These are phyloP conservation scores for Anthracocystis walkeri DNA, from an alignment of 1,284 basidiomycete genomes.

Conservation along the genomic window DNA sequence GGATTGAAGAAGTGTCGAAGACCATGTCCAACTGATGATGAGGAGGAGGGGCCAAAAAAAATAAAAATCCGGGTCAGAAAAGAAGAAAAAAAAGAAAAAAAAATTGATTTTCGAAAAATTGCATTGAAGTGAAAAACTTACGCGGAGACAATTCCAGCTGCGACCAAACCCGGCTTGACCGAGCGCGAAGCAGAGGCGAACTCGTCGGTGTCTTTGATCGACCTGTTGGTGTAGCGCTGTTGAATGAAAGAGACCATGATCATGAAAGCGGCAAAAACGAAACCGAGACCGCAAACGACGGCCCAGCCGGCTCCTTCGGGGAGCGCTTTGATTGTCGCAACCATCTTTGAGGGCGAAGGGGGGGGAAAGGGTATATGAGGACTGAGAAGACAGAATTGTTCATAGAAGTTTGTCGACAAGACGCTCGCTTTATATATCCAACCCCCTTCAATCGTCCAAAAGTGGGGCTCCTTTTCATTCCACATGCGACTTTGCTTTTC, in stretches of 20 bases:
- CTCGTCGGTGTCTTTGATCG: slow-evolving; percentile 62
- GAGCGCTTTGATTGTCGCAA: slow-evolving; percentile 50
- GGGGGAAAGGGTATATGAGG: neutral
- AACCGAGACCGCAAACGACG: slow-evolving; percentile 64
- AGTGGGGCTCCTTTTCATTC: too few species aligned
- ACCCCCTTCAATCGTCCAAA: too few species aligned
- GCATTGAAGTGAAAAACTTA: too few species aligned
- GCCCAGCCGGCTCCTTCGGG: slow-evolving; percentile 65
- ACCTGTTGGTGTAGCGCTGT: slow-evolving; percentile 57
- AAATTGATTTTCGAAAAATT: neutral
- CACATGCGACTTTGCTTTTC: too few species aligned
- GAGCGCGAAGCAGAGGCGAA: slow-evolving; percentile 64
- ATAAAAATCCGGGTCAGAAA: neutral
- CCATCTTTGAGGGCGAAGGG: slow-evolving; percentile 12
- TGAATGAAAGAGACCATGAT: slow-evolving; percentile 61
- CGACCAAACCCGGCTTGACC: slow-evolving; percentile 85
- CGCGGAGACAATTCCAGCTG: slow-evolving; percentile 81
- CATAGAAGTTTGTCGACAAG: too few species aligned
- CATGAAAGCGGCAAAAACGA: slow-evolving; percentile 63
- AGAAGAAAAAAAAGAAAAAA: neutral
- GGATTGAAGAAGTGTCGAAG: slow-evolving; percentile 75
- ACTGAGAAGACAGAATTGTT: neutral
- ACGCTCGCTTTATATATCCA: too few species aligned
- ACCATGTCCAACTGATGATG: slow-evolving; percentile 60
- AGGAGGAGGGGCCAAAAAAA: neutral